phyloP scores from a whole-genome alignment of 1,139 yeast species.

The Diutina scorzettiae region DNA sequence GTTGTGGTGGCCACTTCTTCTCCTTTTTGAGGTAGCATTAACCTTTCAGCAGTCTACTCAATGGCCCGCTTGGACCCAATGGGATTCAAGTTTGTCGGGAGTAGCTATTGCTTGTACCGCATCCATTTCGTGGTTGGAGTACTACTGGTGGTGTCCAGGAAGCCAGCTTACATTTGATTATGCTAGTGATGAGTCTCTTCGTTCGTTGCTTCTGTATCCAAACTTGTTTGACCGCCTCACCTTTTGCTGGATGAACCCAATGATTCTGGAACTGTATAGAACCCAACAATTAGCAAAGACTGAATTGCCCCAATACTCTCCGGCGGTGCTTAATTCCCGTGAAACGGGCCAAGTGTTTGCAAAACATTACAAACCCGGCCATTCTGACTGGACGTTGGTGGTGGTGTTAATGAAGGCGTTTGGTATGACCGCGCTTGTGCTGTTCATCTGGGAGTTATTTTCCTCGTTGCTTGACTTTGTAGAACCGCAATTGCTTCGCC shows the following conservation, averaged over 20 bases:
- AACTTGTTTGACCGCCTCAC: constrained; percentile 41
- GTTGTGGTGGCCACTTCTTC: not conserved
- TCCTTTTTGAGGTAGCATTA: not conserved
- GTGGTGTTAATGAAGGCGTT: constrained; percentile 36
- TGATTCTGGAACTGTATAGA: constrained; percentile 37
- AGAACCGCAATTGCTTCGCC: constrained; percentile 46
- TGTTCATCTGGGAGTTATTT: constrained; percentile 33
- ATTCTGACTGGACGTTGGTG: constrained; percentile 20
- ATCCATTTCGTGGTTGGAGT: not conserved
- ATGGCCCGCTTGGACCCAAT: not conserved
- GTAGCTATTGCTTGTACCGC: not conserved
- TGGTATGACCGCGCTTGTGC: constrained; percentile 30
- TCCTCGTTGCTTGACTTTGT: constrained; percentile 35
- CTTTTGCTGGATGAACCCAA: constrained; percentile 50
- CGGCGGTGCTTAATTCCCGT: constrained; percentile 32
- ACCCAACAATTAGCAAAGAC: constrained; percentile 36
- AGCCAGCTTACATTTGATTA: not conserved
- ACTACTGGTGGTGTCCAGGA: constrained; percentile 1
- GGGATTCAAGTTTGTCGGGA: too few relatives aligned
- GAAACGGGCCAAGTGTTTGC: constrained; percentile 11
- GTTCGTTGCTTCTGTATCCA: constrained; percentile 12
- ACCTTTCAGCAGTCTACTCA: not conserved
- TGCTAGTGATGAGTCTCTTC: not conserved
- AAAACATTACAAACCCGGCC: constrained; percentile 7
- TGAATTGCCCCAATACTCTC: constrained; percentile 43